Evolutionary conservation across 2,329 filamentous ascomycete genomes (phyloP), one percentile per base, ranked within the genome.

Genomic region (Akanthomyces muscarius): DNA sequence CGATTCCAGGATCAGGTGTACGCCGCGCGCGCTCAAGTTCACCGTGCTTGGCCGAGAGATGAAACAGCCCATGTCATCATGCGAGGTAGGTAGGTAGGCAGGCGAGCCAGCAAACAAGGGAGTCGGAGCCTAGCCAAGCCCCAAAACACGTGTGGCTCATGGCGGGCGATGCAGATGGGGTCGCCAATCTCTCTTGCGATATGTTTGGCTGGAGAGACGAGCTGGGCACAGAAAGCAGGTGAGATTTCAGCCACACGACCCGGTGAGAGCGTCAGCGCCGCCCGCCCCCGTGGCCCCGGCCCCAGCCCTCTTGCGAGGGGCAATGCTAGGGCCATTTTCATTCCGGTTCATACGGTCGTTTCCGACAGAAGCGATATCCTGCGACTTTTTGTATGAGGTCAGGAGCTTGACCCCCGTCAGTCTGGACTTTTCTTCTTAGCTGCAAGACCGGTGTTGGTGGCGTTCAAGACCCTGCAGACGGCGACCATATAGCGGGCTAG

Each of bases 11-110:
- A 21, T 53, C 51, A 41, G 41, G 54, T 56, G 41, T 47, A 41
- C 14, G 38, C 38, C 38, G 33, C 10, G 33, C 33, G 33, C 44
- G 55, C 55, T 45, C 44, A 58, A 36, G 23, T 36, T 60, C 57
- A 52, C 56, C 56, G 56, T 59, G 56, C 33, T 59, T 58, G 45
- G 45, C 56, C 45, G 33, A 36, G 33, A 13, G 30, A 47, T 48
- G 44, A 48, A 57, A 58, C 55, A 47, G 44, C 28, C 44, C 42
- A 38, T 58, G 55, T n/a, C 44, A 38, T 58, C 36, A 44, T 44
- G n/a, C 8, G 36, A 7, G 52, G 28, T 6, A 30, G 28, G 28
- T 6, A 30, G 28, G 28, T 6, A 30, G 28, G 28, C 28, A 6
- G 28, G 28, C 28, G 28, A 30, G 33, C 33, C 33, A 30, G 23